Percentiles rank a stretch among this genome's conserved stretches.
Conservation (phyloP, 1,284 basidiomycete genomes). For the Neotropicomus parvogracilis region DNA sequence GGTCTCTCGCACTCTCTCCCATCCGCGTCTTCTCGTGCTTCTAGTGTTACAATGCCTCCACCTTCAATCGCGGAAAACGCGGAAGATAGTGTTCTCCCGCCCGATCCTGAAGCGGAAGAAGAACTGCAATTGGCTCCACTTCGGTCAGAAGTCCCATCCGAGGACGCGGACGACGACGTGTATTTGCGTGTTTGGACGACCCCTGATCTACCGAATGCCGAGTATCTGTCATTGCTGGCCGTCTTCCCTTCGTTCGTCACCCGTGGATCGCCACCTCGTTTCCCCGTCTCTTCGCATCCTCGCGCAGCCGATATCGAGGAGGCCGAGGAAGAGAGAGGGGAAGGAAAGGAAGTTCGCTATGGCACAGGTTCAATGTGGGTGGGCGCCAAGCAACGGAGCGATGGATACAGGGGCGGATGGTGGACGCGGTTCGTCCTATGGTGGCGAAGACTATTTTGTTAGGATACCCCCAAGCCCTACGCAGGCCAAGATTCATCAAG, state of each 20-base stretch:
- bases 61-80: conserved; percentile 30
- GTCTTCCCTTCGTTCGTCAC: conserved; percentile 70
- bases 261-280: conserved; percentile 59
- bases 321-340: conserved; percentile 51
- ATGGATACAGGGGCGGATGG: conserved; percentile 68
- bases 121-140: conserved; percentile 36
- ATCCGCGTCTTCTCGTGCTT: conserved; percentile 51
- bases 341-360: conserved; percentile 53
- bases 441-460: conserved; percentile 70
- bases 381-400: conserved; percentile 49
- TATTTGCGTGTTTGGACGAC: conserved; percentile 67
- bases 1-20: conserved; percentile 48
- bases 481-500: conserved; percentile 5
- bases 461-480: conserved; percentile 24
- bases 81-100: conserved; percentile 40
- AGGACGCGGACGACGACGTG: conserved; percentile 49
- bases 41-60: conserved; percentile 41
- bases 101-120: conserved; percentile 30
- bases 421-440: conserved; percentile 69
- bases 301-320: conserved; percentile 58
- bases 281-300: conserved; percentile 38
- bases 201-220: conserved; percentile 65
- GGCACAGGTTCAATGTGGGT: conserved; percentile 75
- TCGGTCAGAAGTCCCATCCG: conserved; percentile 38
- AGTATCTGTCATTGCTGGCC: conserved; percentile 56